phyloP scores from a whole-genome alignment of 2,329 filamentous ascomycete genomes.

The Fusarium proliferatum region DNA sequence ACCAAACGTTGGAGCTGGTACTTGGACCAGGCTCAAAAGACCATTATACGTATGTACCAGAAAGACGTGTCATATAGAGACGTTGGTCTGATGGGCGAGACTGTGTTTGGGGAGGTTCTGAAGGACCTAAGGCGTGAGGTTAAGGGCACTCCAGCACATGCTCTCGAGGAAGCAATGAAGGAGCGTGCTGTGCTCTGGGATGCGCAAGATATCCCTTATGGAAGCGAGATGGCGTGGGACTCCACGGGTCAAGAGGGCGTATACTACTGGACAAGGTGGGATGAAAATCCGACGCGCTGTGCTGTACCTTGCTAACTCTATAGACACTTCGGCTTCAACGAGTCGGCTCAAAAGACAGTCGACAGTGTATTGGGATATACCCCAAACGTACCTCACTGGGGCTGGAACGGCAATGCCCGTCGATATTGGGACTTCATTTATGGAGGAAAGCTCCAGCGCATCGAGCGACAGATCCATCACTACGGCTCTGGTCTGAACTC shows the following conservation, averaged over 20 bases:
- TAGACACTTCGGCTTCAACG: slow-evolving; percentile 61
- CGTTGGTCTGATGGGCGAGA: slow-evolving; percentile 69
- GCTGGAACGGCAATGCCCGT: slow-evolving; percentile 70
- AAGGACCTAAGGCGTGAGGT: slow-evolving; percentile 62
- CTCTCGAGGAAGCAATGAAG: slow-evolving; percentile 60
- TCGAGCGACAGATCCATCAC: slow-evolving; percentile 64
- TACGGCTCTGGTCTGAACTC: slow-evolving; percentile 70
- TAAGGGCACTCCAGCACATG: slow-evolving; percentile 51
- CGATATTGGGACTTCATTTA: slow-evolving; percentile 70
- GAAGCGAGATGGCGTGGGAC: slow-evolving; percentile 72
- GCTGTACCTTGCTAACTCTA: background rate
- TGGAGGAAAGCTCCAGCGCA: slow-evolving; percentile 55
- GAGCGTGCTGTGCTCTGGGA: slow-evolving; percentile 62
- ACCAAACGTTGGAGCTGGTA: slow-evolving; percentile 65
- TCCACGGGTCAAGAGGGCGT: slow-evolving; percentile 71
- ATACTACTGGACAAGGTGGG: slow-evolving; percentile 65
- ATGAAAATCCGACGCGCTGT: fast-evolving
- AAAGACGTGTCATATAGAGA: slow-evolving; percentile 57
- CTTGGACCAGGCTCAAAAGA: slow-evolving; percentile 63
- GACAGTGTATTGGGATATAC: slow-evolving; percentile 66
- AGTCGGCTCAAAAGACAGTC: slow-evolving; percentile 61
- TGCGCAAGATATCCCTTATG: slow-evolving; percentile 63
- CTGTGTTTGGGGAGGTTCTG: slow-evolving; percentile 65
- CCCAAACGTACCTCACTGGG: slow-evolving; percentile 70
- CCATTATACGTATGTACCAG: slow-evolving; percentile 54